phyloP scores from a whole-genome alignment of 768 basidiomycete genomes.

The Agaricus subrufescens region DNA sequence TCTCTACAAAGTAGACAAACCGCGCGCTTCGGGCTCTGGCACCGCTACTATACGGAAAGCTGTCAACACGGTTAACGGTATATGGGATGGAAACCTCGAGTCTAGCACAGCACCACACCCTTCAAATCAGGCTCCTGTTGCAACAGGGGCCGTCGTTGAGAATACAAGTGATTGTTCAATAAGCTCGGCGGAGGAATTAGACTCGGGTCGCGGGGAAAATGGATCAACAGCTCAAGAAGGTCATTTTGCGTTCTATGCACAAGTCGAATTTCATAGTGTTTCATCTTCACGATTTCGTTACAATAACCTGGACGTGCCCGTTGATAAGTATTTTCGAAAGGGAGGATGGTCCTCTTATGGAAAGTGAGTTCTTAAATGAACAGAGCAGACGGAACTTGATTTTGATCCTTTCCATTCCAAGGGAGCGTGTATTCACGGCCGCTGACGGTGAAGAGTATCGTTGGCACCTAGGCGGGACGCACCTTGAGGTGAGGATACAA shows the following conservation, averaged over 20 bases:
- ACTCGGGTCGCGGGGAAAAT: neutral
- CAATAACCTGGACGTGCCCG: neutral
- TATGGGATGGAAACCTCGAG: neutral
- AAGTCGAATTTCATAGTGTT: conserved; percentile 12
- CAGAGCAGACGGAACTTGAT: too few relatives aligned
- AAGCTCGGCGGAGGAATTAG: neutral
- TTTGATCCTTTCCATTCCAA: too few relatives aligned
- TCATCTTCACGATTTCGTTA: neutral
- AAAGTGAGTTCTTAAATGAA: conserved; percentile 9
- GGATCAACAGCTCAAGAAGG: neutral
- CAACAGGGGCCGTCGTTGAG: neutral
- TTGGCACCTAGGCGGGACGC: too few relatives aligned
- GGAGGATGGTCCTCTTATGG: conserved; percentile 8
- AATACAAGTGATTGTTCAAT: neutral
- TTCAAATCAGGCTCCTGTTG: neutral
- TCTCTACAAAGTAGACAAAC: conserved; percentile 16
- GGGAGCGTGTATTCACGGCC: too few relatives aligned
- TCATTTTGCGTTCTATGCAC: conserved; percentile 8
- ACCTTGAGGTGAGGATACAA: too few relatives aligned
- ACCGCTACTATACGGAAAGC: conserved; percentile 12
- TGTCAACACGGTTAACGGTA: neutral
- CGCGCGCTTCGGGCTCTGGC: neutral
- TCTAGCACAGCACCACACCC: neutral
- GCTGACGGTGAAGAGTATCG: too few relatives aligned
- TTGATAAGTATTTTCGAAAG: conserved; percentile 3